Conservation (phyloP, 2,329 filamentous ascomycete species). For the Periconia macrospinosa region DNA sequence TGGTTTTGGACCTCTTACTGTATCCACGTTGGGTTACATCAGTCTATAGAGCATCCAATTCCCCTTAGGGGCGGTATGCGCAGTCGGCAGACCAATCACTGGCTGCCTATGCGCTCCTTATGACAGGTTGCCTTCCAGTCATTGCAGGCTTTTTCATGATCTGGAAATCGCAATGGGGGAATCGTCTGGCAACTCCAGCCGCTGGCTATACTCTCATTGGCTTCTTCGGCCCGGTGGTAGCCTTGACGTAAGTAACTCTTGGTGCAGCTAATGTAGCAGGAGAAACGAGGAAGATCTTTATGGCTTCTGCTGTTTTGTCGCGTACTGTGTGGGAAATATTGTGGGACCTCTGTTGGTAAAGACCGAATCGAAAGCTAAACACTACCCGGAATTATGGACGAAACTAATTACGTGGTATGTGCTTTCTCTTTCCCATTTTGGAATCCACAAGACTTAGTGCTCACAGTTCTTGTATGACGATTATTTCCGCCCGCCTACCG, state of each 20-base stretch:
- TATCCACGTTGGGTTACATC: constrained; percentile 47
- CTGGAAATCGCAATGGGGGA: constrained; percentile 68
- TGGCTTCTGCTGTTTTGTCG: constrained; percentile 75
- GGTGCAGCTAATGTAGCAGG: constrained; percentile 72
- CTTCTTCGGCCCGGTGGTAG: constrained; percentile 72
- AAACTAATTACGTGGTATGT: constrained; percentile 64
- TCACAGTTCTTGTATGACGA: constrained; percentile 67
- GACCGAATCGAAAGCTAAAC: constrained; percentile 63
- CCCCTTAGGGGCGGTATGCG: constrained; percentile 69
- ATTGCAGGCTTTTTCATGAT: constrained; percentile 75
- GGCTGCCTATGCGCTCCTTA: constrained; percentile 68
- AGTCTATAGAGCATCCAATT: constrained; percentile 59
- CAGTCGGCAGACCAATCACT: constrained; percentile 66
- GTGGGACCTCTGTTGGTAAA: constrained; percentile 73
- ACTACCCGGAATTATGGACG: constrained; percentile 73
- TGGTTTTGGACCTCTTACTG: constrained; percentile 42
- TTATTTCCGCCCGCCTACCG: constrained; percentile 58
- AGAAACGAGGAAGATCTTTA: constrained; percentile 77
- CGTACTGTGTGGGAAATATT: constrained; percentile 76
- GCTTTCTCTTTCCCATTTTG: constrained; percentile 10
- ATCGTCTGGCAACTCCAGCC: constrained; percentile 67
- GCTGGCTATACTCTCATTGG: constrained; percentile 73
- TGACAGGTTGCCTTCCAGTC: constrained; percentile 70
- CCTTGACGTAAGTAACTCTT: constrained; percentile 59
- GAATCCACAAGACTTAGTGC: not conserved